Conservation (phyloP, 139 green algal genomes). For the Trebouxia sp. region DNA sequence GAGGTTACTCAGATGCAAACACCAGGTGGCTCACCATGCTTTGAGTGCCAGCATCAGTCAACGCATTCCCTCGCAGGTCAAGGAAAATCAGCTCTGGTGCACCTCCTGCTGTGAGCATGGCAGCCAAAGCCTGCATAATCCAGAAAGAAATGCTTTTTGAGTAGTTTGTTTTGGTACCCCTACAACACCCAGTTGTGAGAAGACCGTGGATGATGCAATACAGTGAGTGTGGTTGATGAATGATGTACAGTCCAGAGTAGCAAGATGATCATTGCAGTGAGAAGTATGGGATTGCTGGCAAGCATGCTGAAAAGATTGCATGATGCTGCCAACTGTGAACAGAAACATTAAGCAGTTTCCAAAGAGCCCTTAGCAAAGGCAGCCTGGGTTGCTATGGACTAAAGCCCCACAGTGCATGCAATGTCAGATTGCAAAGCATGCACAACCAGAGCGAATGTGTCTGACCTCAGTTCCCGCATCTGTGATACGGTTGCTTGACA, state of each 20-base stretch:
- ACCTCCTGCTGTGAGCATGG: slow-evolving; percentile 36
- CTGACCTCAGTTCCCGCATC: slow-evolving; percentile 59
- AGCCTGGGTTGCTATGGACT: too few relatives aligned
- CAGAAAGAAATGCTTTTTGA: too few relatives aligned
- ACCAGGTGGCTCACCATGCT: slow-evolving; percentile 33
- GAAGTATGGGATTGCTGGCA: too few relatives aligned
- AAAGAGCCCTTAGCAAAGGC: too few relatives aligned
- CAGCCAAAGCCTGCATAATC: slow-evolving; percentile 48
- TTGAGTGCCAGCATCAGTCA: slow-evolving; percentile 33
- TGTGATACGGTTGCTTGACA: slow-evolving; percentile 62
- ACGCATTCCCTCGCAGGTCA: slow-evolving; percentile 58
- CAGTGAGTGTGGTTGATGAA: too few relatives aligned
- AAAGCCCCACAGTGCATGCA: background rate
- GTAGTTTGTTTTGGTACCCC: too few relatives aligned
- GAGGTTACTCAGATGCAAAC: too few relatives aligned
- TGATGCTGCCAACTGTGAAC: background rate
- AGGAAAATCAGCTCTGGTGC: slow-evolving; percentile 64
- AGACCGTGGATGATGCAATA: too few relatives aligned
- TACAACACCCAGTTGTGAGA: too few relatives aligned
- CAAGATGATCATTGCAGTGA: too few relatives aligned
- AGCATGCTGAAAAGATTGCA: background rate
- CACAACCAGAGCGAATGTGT: background rate
- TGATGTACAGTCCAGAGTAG: too few relatives aligned
- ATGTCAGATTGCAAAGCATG: background rate
- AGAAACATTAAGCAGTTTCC: background rate